Evolutionary conservation across 345 rosid species (phyloP).

Genomic region (Boechera retrofracta): DNA sequence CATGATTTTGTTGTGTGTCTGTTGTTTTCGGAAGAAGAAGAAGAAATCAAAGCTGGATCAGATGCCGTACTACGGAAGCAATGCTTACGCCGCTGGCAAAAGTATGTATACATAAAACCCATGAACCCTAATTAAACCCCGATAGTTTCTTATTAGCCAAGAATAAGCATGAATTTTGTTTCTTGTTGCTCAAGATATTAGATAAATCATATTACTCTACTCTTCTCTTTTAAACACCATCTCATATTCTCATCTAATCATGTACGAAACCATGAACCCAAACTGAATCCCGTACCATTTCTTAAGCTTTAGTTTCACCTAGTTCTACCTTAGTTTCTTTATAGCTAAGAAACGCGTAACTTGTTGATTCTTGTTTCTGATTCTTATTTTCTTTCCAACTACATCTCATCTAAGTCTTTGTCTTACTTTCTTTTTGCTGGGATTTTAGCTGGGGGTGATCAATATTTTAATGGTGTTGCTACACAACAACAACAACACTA

Average conservation of each 20-base stretch:
- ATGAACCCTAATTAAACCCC: constrained; percentile 23
- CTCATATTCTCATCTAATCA: not conserved
- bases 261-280: not conserved
- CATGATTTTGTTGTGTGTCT: constrained; percentile 45
- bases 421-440: not conserved
- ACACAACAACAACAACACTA: constrained; percentile 44
- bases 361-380: no score
- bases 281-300: not conserved
- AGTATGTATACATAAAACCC: constrained; percentile 24
- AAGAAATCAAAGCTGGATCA: constrained; percentile 41
- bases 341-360: not conserved
- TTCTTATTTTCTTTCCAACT: no score
- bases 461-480: constrained; percentile 29
- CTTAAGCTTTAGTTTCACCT: not conserved
- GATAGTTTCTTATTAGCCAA: constrained; percentile 22
- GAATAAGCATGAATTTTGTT: not conserved
- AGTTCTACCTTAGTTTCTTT: not conserved
- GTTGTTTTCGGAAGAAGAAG: constrained; percentile 57
- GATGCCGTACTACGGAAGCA: constrained; percentile 40
- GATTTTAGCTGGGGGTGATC: constrained; percentile 40
- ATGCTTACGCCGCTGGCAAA: constrained; percentile 33
- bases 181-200: constrained; percentile 1
- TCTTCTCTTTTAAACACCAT: not conserved
- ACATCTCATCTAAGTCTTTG: not conserved
- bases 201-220: not conserved